Conservation (phyloP, 2,329 filamentous ascomycete species). For the Acrocalymma vagum region DNA sequence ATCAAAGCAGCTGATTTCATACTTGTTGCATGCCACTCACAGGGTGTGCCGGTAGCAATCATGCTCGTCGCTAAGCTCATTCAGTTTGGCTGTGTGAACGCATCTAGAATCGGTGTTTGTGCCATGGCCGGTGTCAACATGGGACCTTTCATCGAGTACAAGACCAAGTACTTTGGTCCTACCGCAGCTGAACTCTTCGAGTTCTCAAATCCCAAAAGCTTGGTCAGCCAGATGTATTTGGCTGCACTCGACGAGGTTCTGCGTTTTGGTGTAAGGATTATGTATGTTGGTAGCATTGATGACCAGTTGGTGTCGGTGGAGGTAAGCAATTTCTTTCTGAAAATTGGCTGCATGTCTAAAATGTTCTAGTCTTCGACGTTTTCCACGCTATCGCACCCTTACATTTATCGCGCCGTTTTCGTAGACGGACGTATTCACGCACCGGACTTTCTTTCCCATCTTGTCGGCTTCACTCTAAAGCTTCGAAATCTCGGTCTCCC, state of each 20-base stretch:
- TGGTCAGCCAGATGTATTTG: constrained; percentile 83
- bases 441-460: constrained; percentile 90
- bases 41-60: constrained; percentile 91
- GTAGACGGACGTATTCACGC: constrained; percentile 92
- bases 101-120: constrained; percentile 83
- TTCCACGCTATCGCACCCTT: constrained; percentile 84
- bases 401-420: constrained; percentile 95
- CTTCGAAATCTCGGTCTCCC: constrained; percentile 91
- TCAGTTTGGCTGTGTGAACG: constrained; percentile 82
- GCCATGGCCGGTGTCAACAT: constrained; percentile 91
- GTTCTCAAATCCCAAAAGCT: constrained; percentile 82
- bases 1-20: constrained; percentile 89
- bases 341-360: too few relatives aligned
- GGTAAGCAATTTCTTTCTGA: constrained; percentile 56
- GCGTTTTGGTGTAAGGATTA: constrained; percentile 80
- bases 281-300: constrained; percentile 93
- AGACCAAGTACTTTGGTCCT: constrained; percentile 86
- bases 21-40: constrained; percentile 91
- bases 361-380: constrained; percentile 84
- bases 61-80: constrained; percentile 95
- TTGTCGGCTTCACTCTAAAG: constrained; percentile 92
- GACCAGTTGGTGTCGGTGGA: constrained; percentile 95
- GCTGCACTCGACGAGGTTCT: constrained; percentile 77
- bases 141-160: constrained; percentile 92
- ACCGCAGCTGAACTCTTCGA: constrained; percentile 96